A percentile compares a stretch with the other conserved stretches of the same genome.
Evolutionary conservation across 768 basidiomycete genomes (phyloP).

Genomic region (Boletus rubescentipes): DNA sequence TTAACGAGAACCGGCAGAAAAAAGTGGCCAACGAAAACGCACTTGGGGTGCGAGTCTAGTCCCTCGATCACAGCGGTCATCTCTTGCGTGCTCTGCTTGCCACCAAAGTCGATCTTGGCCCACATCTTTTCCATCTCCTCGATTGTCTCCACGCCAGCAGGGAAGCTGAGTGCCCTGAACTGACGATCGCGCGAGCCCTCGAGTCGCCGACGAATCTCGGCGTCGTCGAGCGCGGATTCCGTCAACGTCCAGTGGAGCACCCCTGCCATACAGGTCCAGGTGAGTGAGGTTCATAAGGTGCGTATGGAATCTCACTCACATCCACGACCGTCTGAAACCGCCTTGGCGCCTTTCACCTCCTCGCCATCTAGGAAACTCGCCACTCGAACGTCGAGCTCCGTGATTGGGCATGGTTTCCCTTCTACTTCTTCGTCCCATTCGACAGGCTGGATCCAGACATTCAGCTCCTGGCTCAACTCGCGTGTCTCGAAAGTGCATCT

Average conservation of each 20-base stretch:
- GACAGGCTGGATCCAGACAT: constrained; percentile 67
- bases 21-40: background rate
- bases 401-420: constrained; percentile 43
- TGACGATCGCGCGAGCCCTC: constrained; percentile 41
- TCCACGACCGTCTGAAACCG: constrained; percentile 16
- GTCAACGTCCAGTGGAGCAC: constrained; percentile 56
- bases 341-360: constrained; percentile 40
- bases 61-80: constrained; percentile 1
- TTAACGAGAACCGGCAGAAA: background rate
- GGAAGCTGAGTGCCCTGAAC: constrained; percentile 46
- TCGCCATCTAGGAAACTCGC: constrained; percentile 44
- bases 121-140: constrained; percentile 32
- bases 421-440: constrained; percentile 41
- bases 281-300: background rate
- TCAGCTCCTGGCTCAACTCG: constrained; percentile 42
- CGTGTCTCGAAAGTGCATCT: constrained; percentile 61
- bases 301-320: constrained; percentile 12
- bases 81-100: constrained; percentile 4
- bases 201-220: constrained; percentile 38
- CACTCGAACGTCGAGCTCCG: constrained; percentile 55
- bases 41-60: constrained; percentile 2
- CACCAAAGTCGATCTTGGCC: constrained; percentile 33
- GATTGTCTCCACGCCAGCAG: constrained; percentile 41
- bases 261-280: constrained; percentile 44
- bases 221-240: constrained; percentile 34